phyloP scores from a whole-genome alignment of 805 yeast genomes.

The Kodamaea sagamina region DNA sequence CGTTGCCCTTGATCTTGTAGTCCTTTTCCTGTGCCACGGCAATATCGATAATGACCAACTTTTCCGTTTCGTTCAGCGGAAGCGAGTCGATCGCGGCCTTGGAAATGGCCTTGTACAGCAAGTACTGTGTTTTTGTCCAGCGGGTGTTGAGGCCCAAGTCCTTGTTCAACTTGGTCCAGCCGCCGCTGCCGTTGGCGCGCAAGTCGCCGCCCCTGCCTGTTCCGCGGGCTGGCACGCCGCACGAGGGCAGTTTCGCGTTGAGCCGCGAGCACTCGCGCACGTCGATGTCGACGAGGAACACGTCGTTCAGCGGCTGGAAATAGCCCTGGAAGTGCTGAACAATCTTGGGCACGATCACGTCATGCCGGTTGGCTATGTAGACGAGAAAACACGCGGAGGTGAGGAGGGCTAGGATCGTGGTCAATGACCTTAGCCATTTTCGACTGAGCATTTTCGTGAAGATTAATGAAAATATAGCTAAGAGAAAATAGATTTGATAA shows the following conservation, averaged over 20 bases:
- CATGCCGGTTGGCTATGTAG: constrained; percentile 37
- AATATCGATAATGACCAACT: constrained; percentile 39
- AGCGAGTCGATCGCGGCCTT: constrained; percentile 3
- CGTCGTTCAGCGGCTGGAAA: constrained; percentile 42
- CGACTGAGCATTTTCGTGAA: constrained; percentile 4
- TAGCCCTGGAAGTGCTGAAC: constrained; percentile 20
- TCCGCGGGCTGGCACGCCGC: constrained; percentile 30
- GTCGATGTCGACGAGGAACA: constrained; percentile 43
- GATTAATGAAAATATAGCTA: no score
- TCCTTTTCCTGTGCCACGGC: constrained; percentile 40
- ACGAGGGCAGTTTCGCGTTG: constrained; percentile 21
- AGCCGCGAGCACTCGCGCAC: constrained; percentile 36
- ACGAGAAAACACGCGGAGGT: neutral
- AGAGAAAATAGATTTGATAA: no score
- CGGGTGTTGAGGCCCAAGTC: constrained; percentile 48
- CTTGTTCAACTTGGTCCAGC: constrained; percentile 48
- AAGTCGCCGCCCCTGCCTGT: constrained; percentile 21
- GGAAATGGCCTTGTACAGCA: constrained; percentile 32
- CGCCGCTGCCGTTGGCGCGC: constrained; percentile 26
- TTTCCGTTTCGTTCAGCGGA: constrained; percentile 16
- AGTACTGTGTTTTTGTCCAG: constrained; percentile 45
- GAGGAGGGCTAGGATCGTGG: neutral
- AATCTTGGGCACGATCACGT: constrained; percentile 39
- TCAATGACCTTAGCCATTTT: constrained; percentile 1
- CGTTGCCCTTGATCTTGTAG: constrained; percentile 38